Evolutionary conservation across 139 green algal genomes (phyloP), one percentile per base, ranked within the genome.

Genomic region (Chlamydomonas sp.): DNA sequence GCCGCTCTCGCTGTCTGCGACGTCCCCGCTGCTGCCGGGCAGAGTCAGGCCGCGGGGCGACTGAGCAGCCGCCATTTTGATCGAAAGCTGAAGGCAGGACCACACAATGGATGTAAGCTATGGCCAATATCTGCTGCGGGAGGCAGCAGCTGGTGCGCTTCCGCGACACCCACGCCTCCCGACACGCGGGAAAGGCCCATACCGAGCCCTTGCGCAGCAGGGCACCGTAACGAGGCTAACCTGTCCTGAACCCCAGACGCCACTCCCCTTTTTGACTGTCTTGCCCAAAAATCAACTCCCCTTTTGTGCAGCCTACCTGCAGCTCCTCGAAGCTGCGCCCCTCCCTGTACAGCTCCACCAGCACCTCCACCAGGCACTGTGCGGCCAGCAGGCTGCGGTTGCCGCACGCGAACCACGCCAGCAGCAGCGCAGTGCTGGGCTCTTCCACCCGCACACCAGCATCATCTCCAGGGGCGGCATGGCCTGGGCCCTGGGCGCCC

Each of bases 351-450:
- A 93, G 86, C 84, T 83, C 80, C 73, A 95, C 20, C 14, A 83
- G 85, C n/a, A 88, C 90, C 87, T 97, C 95, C 59, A 96, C 93
- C 57, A 97, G 83, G 82, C 94, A 97, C 87, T 93, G 91, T 15
- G 95, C 92, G 5, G 94, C 93, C 49, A 96, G 90, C 31, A 97
- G 91, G 2, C 83, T 92, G 64, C 92, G 81, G 83, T 91, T 93
- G 61, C 90, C 90, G 20, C 69, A 88, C 1, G 93, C 94, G 59
- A 89, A 89, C 74, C 80, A 97, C 1, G 89, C 85, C 20, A 97
- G 82, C 57, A 95, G 63, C 59, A 97, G 69, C 9, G 91, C 90
- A 59, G 90, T 89, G 20, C 85, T 86, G 66, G 79, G 71, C 78
- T 89, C 68, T 17, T 75, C 85, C 1, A 89, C 49, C 2, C 63